These are phyloP conservation scores for Candida schatavii DNA, from an alignment of 805 yeast genomes.

Conservation along the genomic window DNA sequence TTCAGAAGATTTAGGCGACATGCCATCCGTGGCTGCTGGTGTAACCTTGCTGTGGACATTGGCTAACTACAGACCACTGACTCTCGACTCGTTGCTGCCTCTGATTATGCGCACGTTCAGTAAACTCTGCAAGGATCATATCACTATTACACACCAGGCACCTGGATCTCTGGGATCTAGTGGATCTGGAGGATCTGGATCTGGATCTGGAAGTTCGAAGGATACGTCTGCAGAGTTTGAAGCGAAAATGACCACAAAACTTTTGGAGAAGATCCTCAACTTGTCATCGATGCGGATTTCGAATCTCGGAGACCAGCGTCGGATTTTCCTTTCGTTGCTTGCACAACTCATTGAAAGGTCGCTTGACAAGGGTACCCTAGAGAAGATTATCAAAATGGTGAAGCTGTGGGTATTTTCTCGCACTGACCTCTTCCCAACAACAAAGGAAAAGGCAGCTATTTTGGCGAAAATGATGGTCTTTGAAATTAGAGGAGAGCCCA, in stretches of 20 bases:
- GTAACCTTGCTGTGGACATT: conserved; percentile 80
- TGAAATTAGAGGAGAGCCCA: conserved; percentile 82
- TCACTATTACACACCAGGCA: conserved; percentile 56
- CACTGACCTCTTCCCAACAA: conserved; percentile 84
- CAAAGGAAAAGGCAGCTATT: conserved; percentile 93
- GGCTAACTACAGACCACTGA: conserved; percentile 68
- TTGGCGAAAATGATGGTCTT: conserved; percentile 90
- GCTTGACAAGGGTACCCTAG: conserved; percentile 68
- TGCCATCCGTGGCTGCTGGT: conserved; percentile 82
- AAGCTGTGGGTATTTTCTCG: conserved; percentile 87
- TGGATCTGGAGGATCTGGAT: neutral
- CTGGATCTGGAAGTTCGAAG: conserved; percentile 14
- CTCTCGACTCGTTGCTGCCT: conserved; percentile 73
- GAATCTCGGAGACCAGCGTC: conserved; percentile 87
- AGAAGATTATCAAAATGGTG: conserved; percentile 72
- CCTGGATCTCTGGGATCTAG: conserved; percentile 22
- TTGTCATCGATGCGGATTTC: conserved; percentile 80
- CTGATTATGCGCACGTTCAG: conserved; percentile 83
- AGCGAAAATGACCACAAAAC: conserved; percentile 72
- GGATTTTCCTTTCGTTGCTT: conserved; percentile 78
- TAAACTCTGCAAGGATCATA: conserved; percentile 85
- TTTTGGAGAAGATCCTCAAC: conserved; percentile 73
- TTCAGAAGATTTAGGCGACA: conserved; percentile 72
- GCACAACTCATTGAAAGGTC: conserved; percentile 92
- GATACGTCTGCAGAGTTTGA: conserved; percentile 57